Base-by-base conservation (phyloP, 31 red algal species). In the Odonthalia washingtoniensis region DNA sequence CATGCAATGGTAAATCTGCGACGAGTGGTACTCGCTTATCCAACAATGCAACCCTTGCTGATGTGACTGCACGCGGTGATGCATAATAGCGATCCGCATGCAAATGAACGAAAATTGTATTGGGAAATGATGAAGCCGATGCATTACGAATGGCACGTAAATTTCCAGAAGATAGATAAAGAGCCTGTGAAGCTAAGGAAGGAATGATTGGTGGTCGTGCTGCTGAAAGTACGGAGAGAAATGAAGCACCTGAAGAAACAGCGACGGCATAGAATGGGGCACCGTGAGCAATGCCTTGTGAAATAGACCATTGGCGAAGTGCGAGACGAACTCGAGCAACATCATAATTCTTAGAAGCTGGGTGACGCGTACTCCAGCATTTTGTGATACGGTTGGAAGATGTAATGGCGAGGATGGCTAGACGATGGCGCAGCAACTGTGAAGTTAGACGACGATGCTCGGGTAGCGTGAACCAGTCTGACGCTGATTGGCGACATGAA, bases 291-390 rank as follows among this genome's bases (percentile, higher is more conserved):
- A 92, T 61, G 61, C 46, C 43, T 49, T 86, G 81, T 30, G 76
- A 46, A n/a, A 70, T 40, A 3, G 42, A 63, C 82, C 81, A 92
- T 24, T 86, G 75, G 18, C 68, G 81, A 4, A 75, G 42, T n/a
- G 82, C 89, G 27, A 86, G 17, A 40, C 62, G 72, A 26, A 92
- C 82, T 4, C 82, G 75, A 32, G 24, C 18, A 17, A 81, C 89
- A 68, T 92, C 89, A 5, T 74, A 52, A 65, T 92, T 92, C 57
- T 85, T 49, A 32, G 60, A 38, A 17, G 39, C 43, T 46, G 89
- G 89, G 46, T 73, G 86, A 16, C 82, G 72, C 44, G 89, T 92
- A 81, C 89, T 92, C 89, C 89, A 92, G 24, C 89, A 92, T 5
- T 66, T 39, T 5, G 81, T 80, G 52, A 86, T 61, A 2, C 52